phyloP scores from a whole-genome alignment of 2,329 filamentous ascomycete genomes.

The Neophaeococcomyces aloes region DNA sequence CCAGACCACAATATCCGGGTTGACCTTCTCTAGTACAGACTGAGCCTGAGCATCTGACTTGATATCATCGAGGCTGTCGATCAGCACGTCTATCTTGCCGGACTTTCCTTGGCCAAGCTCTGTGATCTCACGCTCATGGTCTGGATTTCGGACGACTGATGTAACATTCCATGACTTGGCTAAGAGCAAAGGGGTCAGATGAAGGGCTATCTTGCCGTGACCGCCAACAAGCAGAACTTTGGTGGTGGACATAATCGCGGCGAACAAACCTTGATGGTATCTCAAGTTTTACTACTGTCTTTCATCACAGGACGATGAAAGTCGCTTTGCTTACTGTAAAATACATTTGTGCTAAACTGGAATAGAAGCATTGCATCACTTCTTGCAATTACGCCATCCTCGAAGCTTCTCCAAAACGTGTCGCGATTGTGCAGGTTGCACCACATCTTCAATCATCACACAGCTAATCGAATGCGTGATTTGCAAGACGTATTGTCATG shows the following conservation, averaged over 20 bases:
- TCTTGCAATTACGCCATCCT: no score
- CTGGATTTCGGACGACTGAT: conserved; percentile 63
- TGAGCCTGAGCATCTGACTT: conserved; percentile 52
- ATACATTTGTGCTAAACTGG: no score
- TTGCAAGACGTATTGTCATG: no score
- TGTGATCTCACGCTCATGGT: conserved; percentile 55
- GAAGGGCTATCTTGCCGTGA: conserved; percentile 66
- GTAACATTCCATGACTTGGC: conserved; percentile 66
- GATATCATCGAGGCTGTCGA: conserved; percentile 62
- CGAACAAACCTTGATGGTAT: no score
- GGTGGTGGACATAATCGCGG: conserved; percentile 20
- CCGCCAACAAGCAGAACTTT: conserved; percentile 67
- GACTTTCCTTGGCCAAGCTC: conserved; percentile 48
- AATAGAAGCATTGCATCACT: no score
- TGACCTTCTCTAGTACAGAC: conserved; percentile 42
- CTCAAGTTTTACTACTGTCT: no score
- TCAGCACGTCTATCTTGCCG: conserved; percentile 57
- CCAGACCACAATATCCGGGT: conserved; percentile 39
- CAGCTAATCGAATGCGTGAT: no score
- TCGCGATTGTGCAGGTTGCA: no score
- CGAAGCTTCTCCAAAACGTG: no score
- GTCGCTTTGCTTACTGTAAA: no score
- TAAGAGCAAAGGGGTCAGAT: conserved; percentile 66
- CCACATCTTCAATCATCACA: no score
- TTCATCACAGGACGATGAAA: no score